Evolutionary conservation across 768 basidiomycete genomes (phyloP).

Genomic region (Ramaria sp.): DNA sequence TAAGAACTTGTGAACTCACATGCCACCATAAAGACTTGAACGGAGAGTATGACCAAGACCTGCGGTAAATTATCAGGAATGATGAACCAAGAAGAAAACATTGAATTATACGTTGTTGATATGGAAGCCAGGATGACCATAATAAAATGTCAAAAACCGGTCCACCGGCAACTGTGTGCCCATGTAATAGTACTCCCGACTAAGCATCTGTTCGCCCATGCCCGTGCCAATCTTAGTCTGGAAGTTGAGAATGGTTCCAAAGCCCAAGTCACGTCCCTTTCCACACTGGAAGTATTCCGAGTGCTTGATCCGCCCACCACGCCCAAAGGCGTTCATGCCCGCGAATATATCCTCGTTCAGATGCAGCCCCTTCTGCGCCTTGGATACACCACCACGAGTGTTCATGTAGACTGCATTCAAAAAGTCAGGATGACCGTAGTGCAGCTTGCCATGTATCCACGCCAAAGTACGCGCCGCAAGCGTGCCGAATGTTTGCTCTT

Average conservation of each 20-base stretch:
- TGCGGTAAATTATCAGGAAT: background rate
- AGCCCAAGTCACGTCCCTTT: constrained; percentile 96
- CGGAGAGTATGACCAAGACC: constrained; percentile 89
- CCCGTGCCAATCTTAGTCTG: constrained; percentile 99
- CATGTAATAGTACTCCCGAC: constrained; percentile 96
- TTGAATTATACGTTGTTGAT: constrained; percentile 74
- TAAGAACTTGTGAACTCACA: constrained; percentile 37
- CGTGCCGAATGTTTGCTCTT: constrained; percentile 99
- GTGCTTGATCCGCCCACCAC: constrained; percentile 96
- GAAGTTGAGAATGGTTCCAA: constrained; percentile 98
- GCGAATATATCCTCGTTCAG: constrained; percentile 99
- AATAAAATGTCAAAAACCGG: constrained; percentile 99
- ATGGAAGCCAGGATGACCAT: constrained; percentile 98
- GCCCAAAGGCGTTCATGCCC: constrained; percentile 96
- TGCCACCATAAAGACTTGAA: constrained; percentile 90
- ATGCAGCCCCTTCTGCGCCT: constrained; percentile 99
- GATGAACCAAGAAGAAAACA: background rate
- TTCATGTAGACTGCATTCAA: constrained; percentile 96
- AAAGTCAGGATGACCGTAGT: constrained; percentile 99
- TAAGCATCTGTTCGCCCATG: constrained; percentile 99
- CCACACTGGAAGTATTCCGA: constrained; percentile 99
- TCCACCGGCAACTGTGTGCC: constrained; percentile 98
- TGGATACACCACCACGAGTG: constrained; percentile 95
- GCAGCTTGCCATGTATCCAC: constrained; percentile 96
- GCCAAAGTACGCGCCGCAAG: constrained; percentile 92